Conservation (phyloP, 1,284 basidiomycete species). For the Sanguinoderma infundibulare region DNA sequence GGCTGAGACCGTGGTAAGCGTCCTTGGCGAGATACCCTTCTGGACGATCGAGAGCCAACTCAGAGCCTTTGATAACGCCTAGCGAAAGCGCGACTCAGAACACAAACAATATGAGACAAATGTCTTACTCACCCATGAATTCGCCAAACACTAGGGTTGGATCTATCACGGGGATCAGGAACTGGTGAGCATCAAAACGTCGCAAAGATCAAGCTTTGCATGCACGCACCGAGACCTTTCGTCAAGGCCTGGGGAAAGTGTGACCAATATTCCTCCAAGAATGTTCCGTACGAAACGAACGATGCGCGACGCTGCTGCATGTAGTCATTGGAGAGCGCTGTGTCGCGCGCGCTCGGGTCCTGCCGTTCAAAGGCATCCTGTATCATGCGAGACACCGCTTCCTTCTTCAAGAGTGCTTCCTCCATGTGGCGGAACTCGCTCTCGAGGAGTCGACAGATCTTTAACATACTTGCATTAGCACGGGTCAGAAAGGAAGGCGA, state of each 20-base stretch:
- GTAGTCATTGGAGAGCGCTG: conserved; percentile 29
- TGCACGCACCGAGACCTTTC: conserved; percentile 57
- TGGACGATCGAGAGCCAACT: conserved; percentile 44
- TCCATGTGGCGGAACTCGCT: conserved; percentile 18
- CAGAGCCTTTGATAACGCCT: conserved; percentile 75
- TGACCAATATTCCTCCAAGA: conserved; percentile 63
- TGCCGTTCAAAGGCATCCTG: conserved; percentile 8
- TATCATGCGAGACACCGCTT: conserved; percentile 3
- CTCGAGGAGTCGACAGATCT: conserved; percentile 26
- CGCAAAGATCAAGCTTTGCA: too few relatives aligned
- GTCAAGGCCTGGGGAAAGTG: conserved; percentile 60
- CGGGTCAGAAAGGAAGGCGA: neutral
- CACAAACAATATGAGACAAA: neutral
- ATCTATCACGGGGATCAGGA: conserved; percentile 41
- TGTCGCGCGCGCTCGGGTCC: neutral
- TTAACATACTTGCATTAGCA: neutral
- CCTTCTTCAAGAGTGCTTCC: conserved; percentile 1
- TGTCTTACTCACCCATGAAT: conserved; percentile 53
- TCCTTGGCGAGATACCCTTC: conserved; percentile 47
- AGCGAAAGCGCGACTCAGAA: too few relatives aligned
- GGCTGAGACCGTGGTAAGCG: conserved; percentile 52
- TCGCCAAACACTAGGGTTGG: conserved; percentile 71
- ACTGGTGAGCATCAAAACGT: neutral
- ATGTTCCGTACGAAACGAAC: conserved; percentile 55
- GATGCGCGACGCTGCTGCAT: conserved; percentile 30